These are phyloP conservation scores for Nigrospora oryzae DNA, from an alignment of 2,329 filamentous ascomycete species.

Conservation along the genomic window DNA sequence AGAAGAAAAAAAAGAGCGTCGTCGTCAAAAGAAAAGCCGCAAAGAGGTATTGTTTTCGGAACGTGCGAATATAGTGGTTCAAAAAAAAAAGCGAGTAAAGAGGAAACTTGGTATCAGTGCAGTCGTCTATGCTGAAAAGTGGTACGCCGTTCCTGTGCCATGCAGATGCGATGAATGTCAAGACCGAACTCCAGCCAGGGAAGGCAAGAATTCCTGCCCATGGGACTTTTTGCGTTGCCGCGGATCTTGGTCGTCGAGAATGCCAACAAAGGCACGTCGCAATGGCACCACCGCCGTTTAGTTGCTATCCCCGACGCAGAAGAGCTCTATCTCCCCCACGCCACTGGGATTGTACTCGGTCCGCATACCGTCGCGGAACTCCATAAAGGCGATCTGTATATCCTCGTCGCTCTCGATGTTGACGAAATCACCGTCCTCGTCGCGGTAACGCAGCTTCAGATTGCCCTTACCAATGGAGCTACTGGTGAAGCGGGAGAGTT, in stretches of 20 bases:
- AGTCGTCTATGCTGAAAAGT: constrained; percentile 9
- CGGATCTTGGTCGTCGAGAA: too few species aligned
- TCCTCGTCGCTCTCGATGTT: constrained; percentile 94
- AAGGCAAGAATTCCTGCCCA: too few species aligned
- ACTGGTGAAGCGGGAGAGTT: constrained; percentile 77
- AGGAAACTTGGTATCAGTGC: not conserved
- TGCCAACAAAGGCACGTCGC: too few species aligned
- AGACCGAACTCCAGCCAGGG: too few species aligned
- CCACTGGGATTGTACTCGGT: constrained; percentile 50
- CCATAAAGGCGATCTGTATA: constrained; percentile 89
- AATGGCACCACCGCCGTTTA: constrained; percentile 2
- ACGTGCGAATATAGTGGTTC: too few species aligned
- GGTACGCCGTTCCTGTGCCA: constrained; percentile 8
- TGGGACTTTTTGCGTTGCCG: too few species aligned
- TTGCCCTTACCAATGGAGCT: constrained; percentile 76
- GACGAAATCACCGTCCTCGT: constrained; percentile 88
- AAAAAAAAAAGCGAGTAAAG: too few species aligned
- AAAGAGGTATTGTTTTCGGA: constrained; percentile 16
- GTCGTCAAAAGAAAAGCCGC: constrained; percentile 1
- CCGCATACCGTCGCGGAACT: constrained; percentile 69
- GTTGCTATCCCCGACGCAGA: constrained; percentile 52
- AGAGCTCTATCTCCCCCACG: constrained; percentile 85
- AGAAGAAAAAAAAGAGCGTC: constrained; percentile 4
- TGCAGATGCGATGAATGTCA: constrained; percentile 4
- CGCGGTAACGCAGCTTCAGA: constrained; percentile 81